These are phyloP conservation scores for Nigrospora sphaerica DNA, from an alignment of 2,329 filamentous ascomycete genomes.

Conservation along the genomic window DNA sequence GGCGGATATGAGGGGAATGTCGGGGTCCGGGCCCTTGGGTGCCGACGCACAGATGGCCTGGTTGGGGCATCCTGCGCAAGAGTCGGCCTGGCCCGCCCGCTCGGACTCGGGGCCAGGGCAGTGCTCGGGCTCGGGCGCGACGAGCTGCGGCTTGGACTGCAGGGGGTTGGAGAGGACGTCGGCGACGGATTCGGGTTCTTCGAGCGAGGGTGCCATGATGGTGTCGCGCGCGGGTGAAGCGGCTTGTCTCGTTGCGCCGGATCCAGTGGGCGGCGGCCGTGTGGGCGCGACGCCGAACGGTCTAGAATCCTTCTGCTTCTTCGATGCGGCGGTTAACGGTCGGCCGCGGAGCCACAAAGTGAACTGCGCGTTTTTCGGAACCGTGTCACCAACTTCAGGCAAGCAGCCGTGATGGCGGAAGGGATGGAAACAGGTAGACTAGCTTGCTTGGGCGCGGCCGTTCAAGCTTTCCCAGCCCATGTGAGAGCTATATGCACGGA, in stretches of 20 bases:
- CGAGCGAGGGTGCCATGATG: constrained; percentile 73
- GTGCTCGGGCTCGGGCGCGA: constrained; percentile 94
- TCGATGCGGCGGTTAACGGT: no score
- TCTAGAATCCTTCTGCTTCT: no score
- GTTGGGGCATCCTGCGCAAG: constrained; percentile 92
- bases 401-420: no score
- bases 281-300: no score
- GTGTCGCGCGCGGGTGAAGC: neutral
- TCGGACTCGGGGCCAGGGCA: constrained; percentile 86
- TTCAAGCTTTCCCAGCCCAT: no score
- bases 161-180: constrained; percentile 70
- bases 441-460: no score
- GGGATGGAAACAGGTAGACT: no score
- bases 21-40: constrained; percentile 91
- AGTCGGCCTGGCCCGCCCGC: constrained; percentile 63
- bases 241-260: neutral
- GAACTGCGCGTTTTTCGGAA: no score
- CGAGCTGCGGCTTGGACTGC: constrained; percentile 73
- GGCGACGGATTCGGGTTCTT: constrained; percentile 59
- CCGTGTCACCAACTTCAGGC: no score
- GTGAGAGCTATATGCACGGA: no score
- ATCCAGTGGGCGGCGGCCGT: neutral
- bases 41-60: constrained; percentile 90
- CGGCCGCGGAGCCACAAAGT: no score
- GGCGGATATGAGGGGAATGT: constrained; percentile 80